phyloP scores from a whole-genome alignment of 768 basidiomycete species.

The Boletus patriciae region DNA sequence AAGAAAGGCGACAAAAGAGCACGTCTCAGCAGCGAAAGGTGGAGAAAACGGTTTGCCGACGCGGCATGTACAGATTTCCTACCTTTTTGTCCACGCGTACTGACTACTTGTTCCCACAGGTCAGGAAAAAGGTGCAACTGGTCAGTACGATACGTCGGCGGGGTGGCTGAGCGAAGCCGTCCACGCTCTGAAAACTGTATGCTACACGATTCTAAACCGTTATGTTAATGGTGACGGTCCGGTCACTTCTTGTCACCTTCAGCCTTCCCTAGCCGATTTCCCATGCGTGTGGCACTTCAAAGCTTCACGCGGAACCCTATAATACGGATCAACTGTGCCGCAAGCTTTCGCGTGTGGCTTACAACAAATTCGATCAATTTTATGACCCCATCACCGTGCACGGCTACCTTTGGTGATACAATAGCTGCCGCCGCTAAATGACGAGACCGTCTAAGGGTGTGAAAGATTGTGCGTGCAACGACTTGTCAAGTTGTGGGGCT shows the following conservation, averaged over 20 bases:
- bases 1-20: conserved; percentile 80
- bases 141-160: conserved; percentile 77
- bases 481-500: conserved; percentile 16
- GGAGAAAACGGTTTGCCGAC: conserved; percentile 77
- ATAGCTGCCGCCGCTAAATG: neutral
- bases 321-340: conserved; percentile 13
- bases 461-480: conserved; percentile 9
- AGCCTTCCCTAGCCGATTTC: conserved; percentile 1
- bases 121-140: conserved; percentile 78
- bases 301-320: conserved; percentile 3
- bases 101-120: conserved; percentile 45
- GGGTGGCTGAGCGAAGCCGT: conserved; percentile 48
- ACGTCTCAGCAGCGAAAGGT: conserved; percentile 70
- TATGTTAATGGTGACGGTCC: conserved; percentile 5
- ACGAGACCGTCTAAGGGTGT: conserved; percentile 6
- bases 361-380: conserved; percentile 7
- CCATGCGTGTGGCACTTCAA: conserved; percentile 2
- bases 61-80: conserved; percentile 50
- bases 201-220: conserved; percentile 6
- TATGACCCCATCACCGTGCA: conserved; percentile 11
- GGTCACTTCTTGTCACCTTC: neutral
- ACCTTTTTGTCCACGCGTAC: conserved; percentile 9
- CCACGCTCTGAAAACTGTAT: neutral
- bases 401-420: conserved; percentile 15
- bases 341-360: conserved; percentile 9